Percentiles rank a stretch among this genome's conserved stretches.
Conservation (phyloP, 768 basidiomycete species). For the Boletus speciosus region DNA sequence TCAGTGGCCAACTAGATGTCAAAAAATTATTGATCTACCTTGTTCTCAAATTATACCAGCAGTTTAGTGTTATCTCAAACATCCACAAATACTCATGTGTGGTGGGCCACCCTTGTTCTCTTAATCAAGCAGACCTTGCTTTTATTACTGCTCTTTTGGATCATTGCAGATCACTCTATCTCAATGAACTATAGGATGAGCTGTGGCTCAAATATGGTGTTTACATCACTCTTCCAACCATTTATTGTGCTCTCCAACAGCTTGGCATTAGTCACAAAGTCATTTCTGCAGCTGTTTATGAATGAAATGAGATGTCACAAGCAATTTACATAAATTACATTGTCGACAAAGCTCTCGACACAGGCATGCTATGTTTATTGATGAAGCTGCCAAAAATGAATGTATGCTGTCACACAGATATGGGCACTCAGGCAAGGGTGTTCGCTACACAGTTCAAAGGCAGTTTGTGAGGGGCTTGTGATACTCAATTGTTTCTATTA, state of each 20-base stretch:
- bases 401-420: neutral
- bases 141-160: no score
- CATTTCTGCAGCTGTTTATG: neutral
- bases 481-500: conserved; percentile 16
- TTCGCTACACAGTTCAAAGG: neutral
- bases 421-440: neutral
- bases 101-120: no score
- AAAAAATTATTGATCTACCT: no score
- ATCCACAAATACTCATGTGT: no score
- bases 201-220: neutral
- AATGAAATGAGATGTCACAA: conserved; percentile 8
- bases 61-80: no score
- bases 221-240: neutral
- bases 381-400: conserved; percentile 19
- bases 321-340: conserved; percentile 14
- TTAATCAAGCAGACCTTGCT: no score
- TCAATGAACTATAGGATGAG: neutral
- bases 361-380: conserved; percentile 25
- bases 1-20: no score
- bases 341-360: conserved; percentile 7
- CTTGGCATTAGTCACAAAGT: neutral
- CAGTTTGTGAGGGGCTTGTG: neutral
- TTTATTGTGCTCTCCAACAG: neutral
- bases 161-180: neutral
- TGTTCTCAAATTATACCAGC: no score